Percentiles rank a stretch among this genome's conserved stretches.
These are phyloP conservation scores for Papiliotrema flavescens DNA, from an alignment of 1,284 basidiomycete species.

Conservation along the genomic window DNA sequence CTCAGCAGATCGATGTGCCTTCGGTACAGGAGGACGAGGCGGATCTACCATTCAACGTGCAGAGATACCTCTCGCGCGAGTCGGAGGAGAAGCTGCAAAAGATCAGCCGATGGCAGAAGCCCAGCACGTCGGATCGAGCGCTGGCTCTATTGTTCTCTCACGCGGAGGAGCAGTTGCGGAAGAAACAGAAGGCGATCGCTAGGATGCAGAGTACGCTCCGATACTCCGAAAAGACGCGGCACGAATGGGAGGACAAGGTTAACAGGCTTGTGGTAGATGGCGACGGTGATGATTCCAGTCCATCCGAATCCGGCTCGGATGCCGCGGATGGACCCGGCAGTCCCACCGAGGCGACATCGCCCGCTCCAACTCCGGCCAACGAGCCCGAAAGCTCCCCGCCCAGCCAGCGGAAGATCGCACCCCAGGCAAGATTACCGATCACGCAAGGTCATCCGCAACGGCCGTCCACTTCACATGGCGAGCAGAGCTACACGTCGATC, in stretches of 20 bases:
- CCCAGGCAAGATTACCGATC: conserved; percentile 41
- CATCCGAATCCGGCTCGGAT: conserved; percentile 38
- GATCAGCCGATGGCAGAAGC: conserved; percentile 79
- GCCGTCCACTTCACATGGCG: conserved; percentile 15
- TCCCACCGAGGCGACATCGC: background rate
- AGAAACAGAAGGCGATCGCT: conserved; percentile 92
- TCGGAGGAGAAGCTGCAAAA: conserved; percentile 79
- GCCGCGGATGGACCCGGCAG: conserved; percentile 26
- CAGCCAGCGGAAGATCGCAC: conserved; percentile 38
- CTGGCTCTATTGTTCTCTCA: conserved; percentile 77
- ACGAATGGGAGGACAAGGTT: conserved; percentile 93
- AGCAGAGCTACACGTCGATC: conserved; percentile 5
- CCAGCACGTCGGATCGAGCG: conserved; percentile 78
- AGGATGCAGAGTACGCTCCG: conserved; percentile 97
- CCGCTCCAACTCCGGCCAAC: background rate
- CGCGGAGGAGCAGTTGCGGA: conserved; percentile 79
- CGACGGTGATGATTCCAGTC: conserved; percentile 56
- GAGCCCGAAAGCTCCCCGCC: conserved; percentile 29
- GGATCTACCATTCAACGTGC: conserved; percentile 86
- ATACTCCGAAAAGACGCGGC: conserved; percentile 94
- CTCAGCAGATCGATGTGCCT: conserved; percentile 80
- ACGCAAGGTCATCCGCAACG: conserved; percentile 43
- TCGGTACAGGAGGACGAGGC: conserved; percentile 85
- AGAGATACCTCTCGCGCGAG: conserved; percentile 77
- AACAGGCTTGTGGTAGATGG: conserved; percentile 60